Evolutionary conservation across 108 stramenopile genomes (phyloP), one percentile per base, ranked within the genome.

Genomic region (Cyclotella atomus): DNA sequence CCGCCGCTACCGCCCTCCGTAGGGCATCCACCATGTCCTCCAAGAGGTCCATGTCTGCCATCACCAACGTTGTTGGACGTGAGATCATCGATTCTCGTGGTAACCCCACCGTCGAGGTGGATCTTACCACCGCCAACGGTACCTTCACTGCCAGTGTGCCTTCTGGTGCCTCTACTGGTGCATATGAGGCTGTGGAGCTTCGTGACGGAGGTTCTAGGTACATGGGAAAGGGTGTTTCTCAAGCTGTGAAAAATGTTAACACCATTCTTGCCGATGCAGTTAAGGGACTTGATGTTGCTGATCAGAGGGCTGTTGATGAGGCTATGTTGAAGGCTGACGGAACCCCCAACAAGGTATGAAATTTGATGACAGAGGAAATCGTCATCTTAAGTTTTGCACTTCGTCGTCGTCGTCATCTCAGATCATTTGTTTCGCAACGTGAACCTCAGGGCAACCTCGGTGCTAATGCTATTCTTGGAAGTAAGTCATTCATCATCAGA

Each of bases 81-180:
- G 94, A 97, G 77, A 97, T 99, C 75, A 95, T 99, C 57, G 99
- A 99, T 79, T 98, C 97, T 56, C 93, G 99, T 61, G 99, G 99
- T 29, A 99, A 99, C 83, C 99, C 99, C 30, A 99, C 99, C 50
- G 98, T 99, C 60, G 99, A 99, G 86, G 93, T 95, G 29, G 93
- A 92, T 59, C 83, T 96, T 57, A 93, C 89, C 56, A 96, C 95
- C 43, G 80, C 84, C 30, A 54, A 87, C n/a, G 95, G 95, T 44
- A 87, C 86, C 59, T 93, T 93, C 77, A 91, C 90, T 35, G 95
- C 95, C 33, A 85, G 87, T 59, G 98, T 99, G 17, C 99, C 99
- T 7, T 97, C 95, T 7, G 99, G 99, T 55, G 99, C 99, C 16
- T 95, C 94, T 36, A 99, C 99, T 29, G 99, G 99, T 30, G 79